Conservation (phyloP, 495 filamentous ascomycete species). For the Daldinia caldariorum region DNA sequence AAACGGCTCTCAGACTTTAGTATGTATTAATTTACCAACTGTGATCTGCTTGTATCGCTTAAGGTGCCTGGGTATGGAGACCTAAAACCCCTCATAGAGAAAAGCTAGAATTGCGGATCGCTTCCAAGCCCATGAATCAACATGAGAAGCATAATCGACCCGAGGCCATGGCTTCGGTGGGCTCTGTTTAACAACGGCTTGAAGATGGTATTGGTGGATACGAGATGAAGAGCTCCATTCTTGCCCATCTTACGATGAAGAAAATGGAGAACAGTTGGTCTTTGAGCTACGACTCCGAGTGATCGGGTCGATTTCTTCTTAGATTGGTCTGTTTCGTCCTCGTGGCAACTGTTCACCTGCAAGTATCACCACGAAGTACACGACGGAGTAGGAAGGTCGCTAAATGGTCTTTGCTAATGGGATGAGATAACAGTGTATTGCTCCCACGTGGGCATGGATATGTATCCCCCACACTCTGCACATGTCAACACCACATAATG, state of each 20-base stretch:
- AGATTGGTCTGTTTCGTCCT: background rate
- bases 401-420: constrained; percentile 13
- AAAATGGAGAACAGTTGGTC: constrained; percentile 16
- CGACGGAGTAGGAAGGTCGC: constrained; percentile 16
- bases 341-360: constrained; percentile 18
- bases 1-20: background rate
- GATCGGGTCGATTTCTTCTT: background rate
- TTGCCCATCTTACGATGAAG: constrained; percentile 6
- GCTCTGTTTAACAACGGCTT: background rate
- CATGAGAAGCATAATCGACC: constrained; percentile 12
- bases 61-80: background rate
- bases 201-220: constrained; percentile 7
- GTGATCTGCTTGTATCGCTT: background rate
- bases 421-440: constrained; percentile 8
- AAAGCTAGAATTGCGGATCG: background rate
- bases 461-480: constrained; percentile 1
- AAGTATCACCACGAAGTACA: background rate
- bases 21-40: background rate
- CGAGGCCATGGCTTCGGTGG: constrained; percentile 23
- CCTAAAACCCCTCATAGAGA: background rate
- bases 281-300: constrained; percentile 1
- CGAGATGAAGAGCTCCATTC: constrained; percentile 6
- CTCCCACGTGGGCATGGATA: constrained; percentile 19
- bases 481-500: background rate
- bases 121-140: background rate